phyloP scores from a whole-genome alignment of 2,329 filamentous ascomycete genomes.

The Cladophialophora chaetospira region DNA sequence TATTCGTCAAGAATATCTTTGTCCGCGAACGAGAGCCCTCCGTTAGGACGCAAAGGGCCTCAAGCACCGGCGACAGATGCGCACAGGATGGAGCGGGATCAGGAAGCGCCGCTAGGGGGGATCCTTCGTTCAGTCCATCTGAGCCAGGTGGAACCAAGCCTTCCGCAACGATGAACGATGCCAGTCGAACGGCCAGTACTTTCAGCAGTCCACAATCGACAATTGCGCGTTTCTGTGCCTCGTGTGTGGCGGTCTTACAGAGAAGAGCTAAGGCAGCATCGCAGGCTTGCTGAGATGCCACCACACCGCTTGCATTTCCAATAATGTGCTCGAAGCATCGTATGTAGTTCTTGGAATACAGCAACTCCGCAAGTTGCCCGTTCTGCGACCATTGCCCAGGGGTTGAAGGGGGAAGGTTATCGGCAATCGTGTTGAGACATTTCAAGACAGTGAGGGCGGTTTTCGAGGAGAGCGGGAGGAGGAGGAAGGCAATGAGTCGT shows the following conservation, averaged over 20 bases:
- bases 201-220: constrained; percentile 75
- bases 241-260: constrained; percentile 66
- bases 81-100: constrained; percentile 60
- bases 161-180: constrained; percentile 64
- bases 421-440: constrained; percentile 70
- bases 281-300: constrained; percentile 29
- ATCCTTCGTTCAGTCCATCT: constrained; percentile 56
- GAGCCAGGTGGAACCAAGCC: constrained; percentile 70
- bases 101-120: constrained; percentile 62
- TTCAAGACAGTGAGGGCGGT: constrained; percentile 74
- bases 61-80: constrained; percentile 69
- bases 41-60: constrained; percentile 75
- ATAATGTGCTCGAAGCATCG: constrained; percentile 67
- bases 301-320: constrained; percentile 51
- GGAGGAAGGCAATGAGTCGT: constrained; percentile 72
- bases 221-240: constrained; percentile 70
- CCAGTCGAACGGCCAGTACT: constrained; percentile 72
- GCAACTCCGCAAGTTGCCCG: constrained; percentile 58
- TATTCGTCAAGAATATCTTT: constrained; percentile 69
- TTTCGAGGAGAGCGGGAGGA: constrained; percentile 60
- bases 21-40: constrained; percentile 77
- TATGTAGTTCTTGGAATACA: constrained; percentile 67
- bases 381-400: constrained; percentile 53
- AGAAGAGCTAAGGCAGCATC: constrained; percentile 51
- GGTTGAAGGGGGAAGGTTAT: constrained; percentile 62